Evolutionary conservation across 257 asterid genomes (phyloP).

Genomic region (Solanum arcanum): DNA sequence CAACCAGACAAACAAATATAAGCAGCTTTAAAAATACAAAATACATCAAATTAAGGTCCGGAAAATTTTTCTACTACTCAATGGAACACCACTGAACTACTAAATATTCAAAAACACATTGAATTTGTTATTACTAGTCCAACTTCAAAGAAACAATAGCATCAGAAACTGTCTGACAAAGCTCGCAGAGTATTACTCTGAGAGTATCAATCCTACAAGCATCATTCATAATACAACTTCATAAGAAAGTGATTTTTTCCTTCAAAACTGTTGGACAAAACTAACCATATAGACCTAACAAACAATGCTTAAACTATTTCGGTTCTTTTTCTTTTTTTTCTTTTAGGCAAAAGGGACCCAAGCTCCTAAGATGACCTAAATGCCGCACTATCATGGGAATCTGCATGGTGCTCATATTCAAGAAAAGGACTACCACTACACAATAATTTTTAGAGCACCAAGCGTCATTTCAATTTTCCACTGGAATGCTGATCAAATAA

Average conservation of each 20-base stretch:
- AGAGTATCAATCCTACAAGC: neutral
- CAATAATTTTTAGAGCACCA: conserved; percentile 16
- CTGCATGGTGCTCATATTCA: neutral
- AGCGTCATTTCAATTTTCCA: neutral
- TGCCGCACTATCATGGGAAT: conserved; percentile 19
- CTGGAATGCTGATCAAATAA: neutral
- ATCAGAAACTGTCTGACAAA: neutral
- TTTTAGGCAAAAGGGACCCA: neutral
- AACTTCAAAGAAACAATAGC: neutral
- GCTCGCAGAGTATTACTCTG: neutral
- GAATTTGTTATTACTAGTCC: neutral
- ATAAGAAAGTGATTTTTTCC: neutral
- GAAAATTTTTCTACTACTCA: neutral
- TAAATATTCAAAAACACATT: neutral
- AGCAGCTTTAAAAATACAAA: neutral
- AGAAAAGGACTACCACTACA: conserved; percentile 17
- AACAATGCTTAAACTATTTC: neutral
- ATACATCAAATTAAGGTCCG: neutral
- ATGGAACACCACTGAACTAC: neutral
- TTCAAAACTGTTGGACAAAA: neutral
- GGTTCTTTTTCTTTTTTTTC: neutral
- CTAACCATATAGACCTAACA: neutral
- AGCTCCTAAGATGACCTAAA: conserved; percentile 9
- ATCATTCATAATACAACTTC: neutral
- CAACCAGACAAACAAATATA: neutral